phyloP scores from a whole-genome alignment of 306 rosid species.

The Luffa aegyptiaca region DNA sequence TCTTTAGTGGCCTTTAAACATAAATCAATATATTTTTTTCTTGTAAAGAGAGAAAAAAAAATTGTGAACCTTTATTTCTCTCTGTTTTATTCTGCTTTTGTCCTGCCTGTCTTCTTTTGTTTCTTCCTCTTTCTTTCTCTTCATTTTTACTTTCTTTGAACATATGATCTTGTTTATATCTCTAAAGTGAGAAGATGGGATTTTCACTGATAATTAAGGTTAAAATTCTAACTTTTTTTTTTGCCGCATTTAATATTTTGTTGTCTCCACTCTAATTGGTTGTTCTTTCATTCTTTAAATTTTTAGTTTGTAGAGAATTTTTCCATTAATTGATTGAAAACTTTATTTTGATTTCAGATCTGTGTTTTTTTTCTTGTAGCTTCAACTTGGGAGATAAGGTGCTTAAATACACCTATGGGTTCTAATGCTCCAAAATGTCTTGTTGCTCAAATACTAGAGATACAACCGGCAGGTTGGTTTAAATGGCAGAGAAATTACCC shows the following conservation, averaged over 20 bases:
- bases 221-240: background rate
- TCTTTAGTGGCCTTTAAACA: background rate
- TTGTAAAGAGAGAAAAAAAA: background rate
- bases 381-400: conserved; percentile 87
- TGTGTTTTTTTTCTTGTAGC: conserved; percentile 33
- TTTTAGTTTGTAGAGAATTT: background rate
- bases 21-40: background rate
- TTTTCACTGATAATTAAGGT: background rate
- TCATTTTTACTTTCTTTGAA: background rate
- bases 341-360: background rate
- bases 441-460: conserved; percentile 85
- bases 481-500: conserved; percentile 60
- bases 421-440: conserved; percentile 51
- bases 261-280: background rate
- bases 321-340: background rate
- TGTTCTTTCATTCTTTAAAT: background rate
- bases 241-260: background rate
- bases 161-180: background rate
- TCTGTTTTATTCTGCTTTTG: background rate
- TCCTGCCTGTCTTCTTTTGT: background rate
- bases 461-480: conserved; percentile 53
- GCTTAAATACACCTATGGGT: conserved; percentile 63
- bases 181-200: background rate
- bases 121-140: background rate
- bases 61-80: background rate